phyloP scores from a whole-genome alignment of 2,329 filamentous ascomycete species.

The Didymella exigua region DNA sequence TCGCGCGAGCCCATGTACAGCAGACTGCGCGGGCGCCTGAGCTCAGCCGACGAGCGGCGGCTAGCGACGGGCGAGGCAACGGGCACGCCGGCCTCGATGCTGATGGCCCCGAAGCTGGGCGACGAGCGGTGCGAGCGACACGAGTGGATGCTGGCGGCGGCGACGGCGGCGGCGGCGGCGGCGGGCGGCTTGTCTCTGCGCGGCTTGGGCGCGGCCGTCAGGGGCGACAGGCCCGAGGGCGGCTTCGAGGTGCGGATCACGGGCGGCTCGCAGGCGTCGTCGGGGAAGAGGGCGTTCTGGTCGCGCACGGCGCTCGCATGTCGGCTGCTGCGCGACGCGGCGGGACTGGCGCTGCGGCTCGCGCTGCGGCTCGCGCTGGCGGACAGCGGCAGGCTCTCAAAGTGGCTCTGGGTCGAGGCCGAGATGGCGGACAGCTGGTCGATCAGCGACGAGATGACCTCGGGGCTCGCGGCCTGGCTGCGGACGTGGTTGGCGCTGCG shows the following conservation, averaged over 20 bases:
- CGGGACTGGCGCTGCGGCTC: neutral
- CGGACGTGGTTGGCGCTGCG: constrained; percentile 41
- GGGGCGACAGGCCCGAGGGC: constrained; percentile 73
- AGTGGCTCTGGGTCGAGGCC: constrained; percentile 70
- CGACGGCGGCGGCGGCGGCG: constrained; percentile 44
- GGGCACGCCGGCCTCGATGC: constrained; percentile 44
- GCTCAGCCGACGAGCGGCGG: constrained; percentile 42
- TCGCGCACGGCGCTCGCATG: constrained; percentile 60
- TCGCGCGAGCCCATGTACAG: constrained; percentile 79
- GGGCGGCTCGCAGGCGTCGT: constrained; percentile 68
- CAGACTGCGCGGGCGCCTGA: constrained; percentile 59
- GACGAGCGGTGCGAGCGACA: constrained; percentile 42
- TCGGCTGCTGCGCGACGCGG: constrained; percentile 22
- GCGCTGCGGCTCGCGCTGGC: constrained; percentile 7
- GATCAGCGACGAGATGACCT: constrained; percentile 70
- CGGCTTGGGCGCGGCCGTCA: constrained; percentile 64
- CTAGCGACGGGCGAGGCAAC: constrained; percentile 38
- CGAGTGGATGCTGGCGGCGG: constrained; percentile 35
- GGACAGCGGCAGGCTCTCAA: constrained; percentile 59
- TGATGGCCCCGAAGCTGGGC: constrained; percentile 50
- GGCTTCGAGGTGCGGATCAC: constrained; percentile 82
- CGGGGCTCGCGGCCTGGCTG: constrained; percentile 60
- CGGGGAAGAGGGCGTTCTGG: constrained; percentile 56
- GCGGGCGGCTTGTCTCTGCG: constrained; percentile 46
- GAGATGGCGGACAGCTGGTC: constrained; percentile 65